These are phyloP conservation scores for Arxiozyma telluris DNA, from an alignment of 1,139 yeast species.

Conservation along the genomic window DNA sequence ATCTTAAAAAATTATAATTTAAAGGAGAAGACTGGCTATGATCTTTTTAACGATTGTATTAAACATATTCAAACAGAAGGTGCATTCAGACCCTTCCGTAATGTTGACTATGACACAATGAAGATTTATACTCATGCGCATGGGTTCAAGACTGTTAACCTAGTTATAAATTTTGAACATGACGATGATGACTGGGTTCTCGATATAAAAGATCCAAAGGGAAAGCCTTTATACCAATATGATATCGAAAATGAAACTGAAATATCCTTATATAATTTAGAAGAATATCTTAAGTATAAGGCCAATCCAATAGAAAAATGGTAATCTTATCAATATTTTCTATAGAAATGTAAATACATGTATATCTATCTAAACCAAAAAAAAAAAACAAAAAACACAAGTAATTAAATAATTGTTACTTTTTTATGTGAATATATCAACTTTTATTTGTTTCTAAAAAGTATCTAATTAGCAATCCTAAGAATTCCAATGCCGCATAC, in stretches of 20 bases:
- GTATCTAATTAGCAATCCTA: conserved; percentile 16
- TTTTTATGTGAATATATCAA: neutral
- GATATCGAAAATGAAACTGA: conserved; percentile 90
- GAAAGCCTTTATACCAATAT: conserved; percentile 47
- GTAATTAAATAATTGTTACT: neutral
- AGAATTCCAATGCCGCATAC: conserved; percentile 25
- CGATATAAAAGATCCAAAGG: conserved; percentile 33
- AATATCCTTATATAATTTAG: conserved; percentile 62
- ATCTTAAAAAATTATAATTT: conserved; percentile 68
- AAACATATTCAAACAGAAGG: conserved; percentile 55
- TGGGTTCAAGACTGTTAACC: conserved; percentile 85
- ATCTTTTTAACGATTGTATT: conserved; percentile 45
- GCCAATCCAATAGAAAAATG: conserved; percentile 86
- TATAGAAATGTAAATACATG: neutral
- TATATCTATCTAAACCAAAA: neutral
- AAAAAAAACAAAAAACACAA: neutral
- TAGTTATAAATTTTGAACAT: conserved; percentile 81
- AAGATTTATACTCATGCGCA: conserved; percentile 93
- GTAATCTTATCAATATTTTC: conserved; percentile 33
- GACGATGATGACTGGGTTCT: conserved; percentile 54
- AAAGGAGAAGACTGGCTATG: conserved; percentile 55
- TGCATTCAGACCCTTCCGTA: conserved; percentile 72
- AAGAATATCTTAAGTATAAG: conserved; percentile 59
- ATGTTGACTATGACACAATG: conserved; percentile 62
- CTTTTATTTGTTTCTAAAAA: conserved; percentile 11